These are phyloP conservation scores for Deuterostichococcus epilithicus DNA, from an alignment of 139 green algal genomes.

Conservation along the genomic window DNA sequence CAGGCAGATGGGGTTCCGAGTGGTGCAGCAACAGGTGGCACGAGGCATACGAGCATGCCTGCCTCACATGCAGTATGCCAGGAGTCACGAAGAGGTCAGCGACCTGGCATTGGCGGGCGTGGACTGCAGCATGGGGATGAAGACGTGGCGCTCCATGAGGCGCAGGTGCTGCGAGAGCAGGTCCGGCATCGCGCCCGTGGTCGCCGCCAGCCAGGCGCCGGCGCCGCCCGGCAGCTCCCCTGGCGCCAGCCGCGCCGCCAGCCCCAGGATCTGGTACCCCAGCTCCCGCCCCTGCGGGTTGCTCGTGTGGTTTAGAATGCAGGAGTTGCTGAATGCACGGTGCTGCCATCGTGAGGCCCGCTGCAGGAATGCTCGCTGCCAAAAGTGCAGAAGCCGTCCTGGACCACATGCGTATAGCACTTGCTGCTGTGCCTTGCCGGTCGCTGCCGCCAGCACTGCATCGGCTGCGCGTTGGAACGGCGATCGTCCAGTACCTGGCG, in stretches of 20 bases:
- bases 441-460: background rate
- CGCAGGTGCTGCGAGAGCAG: slow-evolving; percentile 53
- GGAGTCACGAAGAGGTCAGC: background rate
- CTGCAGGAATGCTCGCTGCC: background rate
- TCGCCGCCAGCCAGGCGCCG: background rate
- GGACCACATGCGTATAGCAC: background rate
- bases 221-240: background rate
- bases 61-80: background rate
- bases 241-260: slow-evolving; percentile 15
- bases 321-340: background rate
- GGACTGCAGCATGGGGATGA: slow-evolving; percentile 39
- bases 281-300: slow-evolving; percentile 23
- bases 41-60: background rate
- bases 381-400: background rate
- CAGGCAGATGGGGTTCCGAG: background rate
- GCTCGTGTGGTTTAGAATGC: background rate
- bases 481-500: slow-evolving; percentile 31
- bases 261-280: slow-evolving; percentile 41
- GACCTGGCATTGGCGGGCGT: slow-evolving; percentile 25
- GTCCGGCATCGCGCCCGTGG: slow-evolving; percentile 15
- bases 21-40: background rate
- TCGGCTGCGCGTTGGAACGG: background rate
- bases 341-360: background rate
- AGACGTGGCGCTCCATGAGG: slow-evolving; percentile 62
- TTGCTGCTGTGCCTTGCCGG: background rate